Base-by-base conservation (phyloP, 2,329 filamentous ascomycete genomes). In the Monilinia vaccinii-corymbosi region DNA sequence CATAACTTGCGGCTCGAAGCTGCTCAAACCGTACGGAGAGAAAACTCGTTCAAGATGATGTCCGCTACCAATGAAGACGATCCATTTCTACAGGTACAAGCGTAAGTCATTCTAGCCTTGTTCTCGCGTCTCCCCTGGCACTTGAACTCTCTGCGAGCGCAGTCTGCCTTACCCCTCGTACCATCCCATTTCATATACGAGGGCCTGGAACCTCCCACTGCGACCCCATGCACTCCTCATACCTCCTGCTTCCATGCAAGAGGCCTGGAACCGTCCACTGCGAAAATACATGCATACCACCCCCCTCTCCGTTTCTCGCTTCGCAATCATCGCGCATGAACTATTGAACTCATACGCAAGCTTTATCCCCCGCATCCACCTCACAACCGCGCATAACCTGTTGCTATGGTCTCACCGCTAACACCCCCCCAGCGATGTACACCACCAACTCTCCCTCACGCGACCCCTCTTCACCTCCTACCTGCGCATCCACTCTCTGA, bases 401-500 rank as follows among this genome's bases (percentile, higher is more conserved):
- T 58, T 60, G 23, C 18, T 16, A n/a, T 47, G 10, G 16, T 46
- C 23, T 51, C 32, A 50, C 48, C 32, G 8, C 50, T 50, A 53
- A 46, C 21, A 38, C 50, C 62, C 63, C 48, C 53, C 55, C 28
- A 96, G 91, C 75, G 94, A 99, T 76, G 90, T 97, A 67, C 86
- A 96, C 66, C 78, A 85, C 64, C 88, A 95, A 63, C 85, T 99
- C 65, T 82, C 87, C 66, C 84, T 84, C 16, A 88, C 90, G 57
- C 87, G 93, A 11, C 87, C 92, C 56, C 85, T 97, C 60, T 97
- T 97, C 79, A 86, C 89, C 65, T 97, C 92, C 18, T 99, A 96
- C 78, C 83, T 96, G 47, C 93, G 94, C 71, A 99, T 99, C 76
- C 90, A 91, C 71, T 94, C 91, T 49, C 86, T 96, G 31, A 83